A percentile compares a stretch with the other conserved stretches of the same genome.
Evolutionary conservation across 306 rosid species (phyloP).

Genomic region (Fagus crenata): DNA sequence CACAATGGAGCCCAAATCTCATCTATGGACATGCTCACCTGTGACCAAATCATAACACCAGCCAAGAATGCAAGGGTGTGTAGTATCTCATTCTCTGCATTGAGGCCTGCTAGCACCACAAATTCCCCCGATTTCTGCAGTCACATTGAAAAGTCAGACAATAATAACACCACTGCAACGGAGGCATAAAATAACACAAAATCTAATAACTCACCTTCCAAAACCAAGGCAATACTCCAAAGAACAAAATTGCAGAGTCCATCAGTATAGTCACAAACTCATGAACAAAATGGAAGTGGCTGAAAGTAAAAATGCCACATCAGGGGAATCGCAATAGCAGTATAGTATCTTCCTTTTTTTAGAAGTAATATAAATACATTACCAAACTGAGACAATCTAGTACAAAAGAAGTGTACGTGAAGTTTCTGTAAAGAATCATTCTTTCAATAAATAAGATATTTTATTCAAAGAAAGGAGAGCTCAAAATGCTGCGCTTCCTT

Average conservation of each 20-base stretch:
- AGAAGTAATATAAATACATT: too few relatives aligned
- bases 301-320: conserved; percentile 41
- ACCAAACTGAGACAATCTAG: too few relatives aligned
- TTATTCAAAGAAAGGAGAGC: too few relatives aligned
- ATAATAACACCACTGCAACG: conserved; percentile 20
- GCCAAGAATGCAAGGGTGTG: conserved; percentile 85
- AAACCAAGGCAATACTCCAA: conserved; percentile 83
- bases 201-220: conserved; percentile 79
- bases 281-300: conserved; percentile 87
- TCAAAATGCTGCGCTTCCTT: too few relatives aligned
- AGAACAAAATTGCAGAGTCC: conserved; percentile 79
- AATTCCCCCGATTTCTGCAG: conserved; percentile 84
- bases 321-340: neutral
- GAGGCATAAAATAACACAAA: conserved; percentile 12
- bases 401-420: too few relatives aligned
- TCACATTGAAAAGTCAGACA: conserved; percentile 21
- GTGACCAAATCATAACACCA: conserved; percentile 89
- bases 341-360: too few relatives aligned
- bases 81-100: conserved; percentile 85
- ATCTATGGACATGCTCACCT: conserved; percentile 49
- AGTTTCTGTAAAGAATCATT: too few relatives aligned
- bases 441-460: too few relatives aligned
- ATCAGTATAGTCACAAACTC: conserved; percentile 83
- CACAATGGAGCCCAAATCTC: conserved; percentile 3
- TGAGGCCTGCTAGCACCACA: conserved; percentile 58